Base-by-base conservation (phyloP, 1,284 basidiomycete species). In the Cryptococcus floricola region DNA sequence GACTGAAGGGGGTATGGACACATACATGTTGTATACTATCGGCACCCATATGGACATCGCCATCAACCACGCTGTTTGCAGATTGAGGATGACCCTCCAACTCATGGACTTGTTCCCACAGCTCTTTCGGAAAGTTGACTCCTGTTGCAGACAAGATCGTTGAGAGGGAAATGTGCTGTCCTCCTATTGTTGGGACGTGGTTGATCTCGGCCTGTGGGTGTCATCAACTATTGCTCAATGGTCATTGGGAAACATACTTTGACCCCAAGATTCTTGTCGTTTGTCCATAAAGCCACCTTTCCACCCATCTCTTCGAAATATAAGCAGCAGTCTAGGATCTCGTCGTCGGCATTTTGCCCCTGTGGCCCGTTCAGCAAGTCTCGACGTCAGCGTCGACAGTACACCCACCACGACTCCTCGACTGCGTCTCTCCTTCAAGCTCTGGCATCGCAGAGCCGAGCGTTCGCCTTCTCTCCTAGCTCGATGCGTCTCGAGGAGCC, bases 321-420 rank as follows among this genome's bases (percentile, higher is more conserved):
- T 5, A 61, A 45, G 50, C 65, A 67, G 48, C 65, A 65, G 39
- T 67, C 63, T 10, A 67, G 56, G n/a, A 67, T 61, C 18, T 61
- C 50, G 43, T 67, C 65, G 48, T 67, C 65, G 12, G 53, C 59
- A 50, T 59, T 60, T 3, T 52, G 53, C 9, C 41, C 56, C 52
- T 57, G 38, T 16, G 37, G 23, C 18, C 45, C n/a, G 27, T 18
- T 49, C 28, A 34, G 48, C 39, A 41, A 46, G 16, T 44, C 19
- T n/a, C 31, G 6, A 18, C 25, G 16, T 14, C n/a, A 27, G 18
- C 25, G 5, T 8, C 12, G 28, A 45, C 34, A 14, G 13, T 1
- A 48, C 59, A 48, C 59, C 48, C 44, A 57, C 59, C 27, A 23
- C 43, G 6, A 60, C 48, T 7, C 10, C 28, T 6, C 23, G 38